These are phyloP conservation scores for Camellia oleifera DNA, from an alignment of 179 eudicot species.

Conservation along the genomic window DNA sequence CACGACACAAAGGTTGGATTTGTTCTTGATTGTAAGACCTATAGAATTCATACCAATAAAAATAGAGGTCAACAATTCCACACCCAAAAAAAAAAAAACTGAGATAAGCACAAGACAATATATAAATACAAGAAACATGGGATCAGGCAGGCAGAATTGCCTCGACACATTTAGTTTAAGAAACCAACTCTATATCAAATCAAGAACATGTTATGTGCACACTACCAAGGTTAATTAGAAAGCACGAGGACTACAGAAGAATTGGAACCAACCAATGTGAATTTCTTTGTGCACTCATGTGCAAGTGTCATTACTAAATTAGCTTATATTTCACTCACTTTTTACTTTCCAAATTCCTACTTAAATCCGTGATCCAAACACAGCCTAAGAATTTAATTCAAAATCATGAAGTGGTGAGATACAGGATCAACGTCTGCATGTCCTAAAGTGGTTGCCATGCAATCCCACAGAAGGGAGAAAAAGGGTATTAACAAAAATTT, in stretches of 20 bases:
- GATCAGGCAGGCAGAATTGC: constrained; percentile 11
- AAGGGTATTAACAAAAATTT: background rate
- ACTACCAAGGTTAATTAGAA: background rate
- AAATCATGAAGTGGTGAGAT: background rate
- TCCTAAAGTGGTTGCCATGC: background rate
- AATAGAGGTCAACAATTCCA: background rate
- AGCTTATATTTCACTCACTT: too few relatives aligned
- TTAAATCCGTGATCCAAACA: too few relatives aligned
- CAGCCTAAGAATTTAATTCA: background rate
- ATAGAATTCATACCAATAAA: constrained; percentile 15
- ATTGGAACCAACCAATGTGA: background rate
- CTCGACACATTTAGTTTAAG: background rate
- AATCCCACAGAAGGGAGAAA: background rate
- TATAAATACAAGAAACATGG: background rate
- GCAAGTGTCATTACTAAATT: too few relatives aligned
- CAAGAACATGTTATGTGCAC: background rate
- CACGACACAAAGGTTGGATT: constrained; percentile 67
- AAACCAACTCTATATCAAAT: background rate
- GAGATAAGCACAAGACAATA: background rate
- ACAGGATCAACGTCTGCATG: too few relatives aligned
- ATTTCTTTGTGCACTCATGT: background rate
- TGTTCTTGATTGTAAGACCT: constrained; percentile 89
- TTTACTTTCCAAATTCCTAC: too few relatives aligned
- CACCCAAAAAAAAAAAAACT: background rate
- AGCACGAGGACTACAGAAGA: background rate